Evolutionary conservation across 2,329 filamentous ascomycete species (phyloP), one percentile per base, ranked within the genome.

Genomic region (Amauroascus verrucosus): DNA sequence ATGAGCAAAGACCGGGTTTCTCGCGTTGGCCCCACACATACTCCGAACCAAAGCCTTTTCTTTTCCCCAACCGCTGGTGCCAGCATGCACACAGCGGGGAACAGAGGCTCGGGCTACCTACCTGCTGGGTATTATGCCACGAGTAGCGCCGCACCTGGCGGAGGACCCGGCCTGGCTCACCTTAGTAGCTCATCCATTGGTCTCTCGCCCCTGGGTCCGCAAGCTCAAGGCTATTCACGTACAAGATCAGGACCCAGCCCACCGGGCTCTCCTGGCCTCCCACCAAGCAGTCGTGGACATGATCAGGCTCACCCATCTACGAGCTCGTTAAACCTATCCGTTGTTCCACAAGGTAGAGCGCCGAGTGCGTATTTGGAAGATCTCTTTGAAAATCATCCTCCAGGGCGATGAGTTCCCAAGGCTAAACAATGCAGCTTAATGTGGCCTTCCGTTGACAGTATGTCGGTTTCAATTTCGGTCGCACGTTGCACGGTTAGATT

Each of bases 311-410:
- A 64, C 53, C 62, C 59, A 11, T 68, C 69, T 20, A 68, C 77
- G 41, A 89, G 83, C 65, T 84, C 82, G 3, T 65, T 90, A 57
- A 80, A 78, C 56, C 62, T 83, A 30, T 85, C 82, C 57, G 76
- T 80, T 53, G 77, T 84, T 2, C 76, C 81, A 13, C 84, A 81
- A 51, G 82, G 82, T 54, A 77, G 90, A 54, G 85, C 89, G 14
- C 91, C 91, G 0, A 95, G 88, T 67, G 87, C 88, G 16, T 95
- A 89, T 66, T 75, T 97, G 37, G 90, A 97, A 56, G 89, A 96
- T 67, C 70, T 97, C 48, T 84, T 96, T 57, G 88, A 89, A 63
- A 86, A 86, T 58, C 57, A 59, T 33, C 58, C 63, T 26, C 47
- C 52, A 22, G 54, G 54, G 6, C 48, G 54, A 11, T 53, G 26